Base-by-base conservation (phyloP, 805 yeast genomes). In the Yarrowia phangngaensis region DNA sequence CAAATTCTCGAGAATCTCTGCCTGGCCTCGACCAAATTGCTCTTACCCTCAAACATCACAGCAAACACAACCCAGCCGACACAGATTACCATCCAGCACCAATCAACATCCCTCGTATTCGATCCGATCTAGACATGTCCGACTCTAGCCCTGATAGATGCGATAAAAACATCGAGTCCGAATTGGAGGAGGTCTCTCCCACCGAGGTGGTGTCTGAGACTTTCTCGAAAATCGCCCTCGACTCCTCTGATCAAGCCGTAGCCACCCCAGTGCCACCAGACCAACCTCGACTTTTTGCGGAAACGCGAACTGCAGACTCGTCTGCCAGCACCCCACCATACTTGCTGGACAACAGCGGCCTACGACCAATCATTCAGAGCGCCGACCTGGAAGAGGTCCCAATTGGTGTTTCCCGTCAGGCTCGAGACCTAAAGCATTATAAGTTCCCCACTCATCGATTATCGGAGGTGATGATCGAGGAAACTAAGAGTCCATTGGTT, bases 331-430 rank as follows among this genome's bases (percentile, higher is more conserved):
- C 45, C 16, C 45, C 45, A 8, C 45, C 45, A 17, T 38, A 38
- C 12, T 24, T 38, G 32, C 45, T 38, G 13, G 45, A 38, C 24
- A 38, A 38, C 45, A 27, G 32, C n/a, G 45, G 45, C 0, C 32
- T 38, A 4, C 22, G 45, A 11, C 59, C 54, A n/a, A 26, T 50
- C 16, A 51, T 57, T 49, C 94, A 85, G 59, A 82, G 86, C 45
- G 97, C 97, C 0, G 96, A 89, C 60, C 72, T 92, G 52, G 98
- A 92, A 64, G 98, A 92, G 65, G 96, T 92, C 9, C 98, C 98
- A 0, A 89, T 84, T 58, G 97, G 97, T 1, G 78, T 92, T 48
- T 80, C 78, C 38, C 75, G 98, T 54, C 98, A 92, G 65, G 89
- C 97, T 1, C 78, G 77, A 53, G 68, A 66, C 9, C 65, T 89